Base-by-base conservation (phyloP, 1,284 basidiomycete species). In the Heterobasidion parviporum region DNA sequence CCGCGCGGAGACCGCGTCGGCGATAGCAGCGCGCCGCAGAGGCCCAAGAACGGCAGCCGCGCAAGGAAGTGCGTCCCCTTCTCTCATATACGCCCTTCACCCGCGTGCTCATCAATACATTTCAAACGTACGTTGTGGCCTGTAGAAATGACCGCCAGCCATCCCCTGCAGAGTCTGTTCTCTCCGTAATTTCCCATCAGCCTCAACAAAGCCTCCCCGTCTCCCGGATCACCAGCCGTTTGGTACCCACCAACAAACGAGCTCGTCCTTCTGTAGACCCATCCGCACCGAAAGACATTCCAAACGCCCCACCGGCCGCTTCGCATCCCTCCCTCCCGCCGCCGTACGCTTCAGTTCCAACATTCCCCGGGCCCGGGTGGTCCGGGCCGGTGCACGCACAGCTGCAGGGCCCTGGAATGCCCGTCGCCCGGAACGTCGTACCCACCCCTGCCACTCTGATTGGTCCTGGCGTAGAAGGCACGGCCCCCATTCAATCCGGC, bases 331-430 rank as follows among this genome's bases (percentile, higher is more conserved):
- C 77, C 1, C 70, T 77, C 8, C 71, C 74, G 6, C 48, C 68
- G 1, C 70, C 76, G 1, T 77, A 70, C 54, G 51, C 65, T 15
- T 56, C 61, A 44, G 54, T 57, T 20, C 16, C 52, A n/a, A 43
- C 58, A 18, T 12, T 56, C 1, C 47, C 59, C 18, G 61, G 56
- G 12, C 45, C 59, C 18, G 61, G 16, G 14, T 65, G 50, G 57
- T 54, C 60, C 32, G 72, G 73, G 12, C 81, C 80, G 74, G 65
- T 70, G 8, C 76, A 74, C 36, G 76, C 76, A 33, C 81, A 82
- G 59, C 72, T 89, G n/a, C 85, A 86, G 62, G 87, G 86, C 3
- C 86, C 86, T 3, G 86, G 87, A 1, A 84, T 89, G 81, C 85
- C 86, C 15, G 77, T 84, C 8, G 73, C 77, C 47, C 73, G 81